Evolutionary conservation across 768 basidiomycete genomes (phyloP), one percentile per base, ranked within the genome.

Genomic region (Kwoniella sp.): DNA sequence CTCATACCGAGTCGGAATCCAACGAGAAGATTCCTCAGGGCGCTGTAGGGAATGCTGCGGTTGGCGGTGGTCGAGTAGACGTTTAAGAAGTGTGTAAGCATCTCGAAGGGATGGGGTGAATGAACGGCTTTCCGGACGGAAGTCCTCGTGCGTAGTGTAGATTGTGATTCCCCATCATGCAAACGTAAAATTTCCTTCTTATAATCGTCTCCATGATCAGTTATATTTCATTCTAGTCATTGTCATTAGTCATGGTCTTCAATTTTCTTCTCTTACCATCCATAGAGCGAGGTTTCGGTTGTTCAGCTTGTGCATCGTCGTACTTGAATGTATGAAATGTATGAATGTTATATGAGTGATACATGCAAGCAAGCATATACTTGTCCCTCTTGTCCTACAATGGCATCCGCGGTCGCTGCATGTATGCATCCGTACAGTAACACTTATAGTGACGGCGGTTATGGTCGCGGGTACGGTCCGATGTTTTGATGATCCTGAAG

Each of bases 21-120:
- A 37, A 55, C 44, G 70, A 69, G 53, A 66, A 73, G 55, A 44
- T 55, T 19, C 57, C 63, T 26, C 24, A 51, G 4, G 48, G 51
- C n/a, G 67, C 69, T 17, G 57, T 53, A 24, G 69, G 69, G 24
- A 70, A 72, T 60, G 68, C 57, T 17, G 46, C 22, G 3, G 67
- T 67, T 9, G 76, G 76, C 19, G 74, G 72, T 60, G 73, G 71
- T 24, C 68, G 73, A 9, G 71, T 73, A n/a, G 76, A 75, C 47
- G 62, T 63, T 3, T 77, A 70, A 59, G 15, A 27, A 55, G 37
- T 9, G 40, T 33, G 7, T 33, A 13, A 6, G 33, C 33, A n/a
- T n/a, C n/a, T n/a, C n/a, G n/a, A n/a, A n/a, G n/a, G n/a, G n/a
- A n/a, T n/a, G n/a, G n/a, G n/a, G n/a, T n/a, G n/a, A n/a, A n/a